Conservation (phyloP, 176 grass and related monocot species). For the Aegilops sharonensis region DNA sequence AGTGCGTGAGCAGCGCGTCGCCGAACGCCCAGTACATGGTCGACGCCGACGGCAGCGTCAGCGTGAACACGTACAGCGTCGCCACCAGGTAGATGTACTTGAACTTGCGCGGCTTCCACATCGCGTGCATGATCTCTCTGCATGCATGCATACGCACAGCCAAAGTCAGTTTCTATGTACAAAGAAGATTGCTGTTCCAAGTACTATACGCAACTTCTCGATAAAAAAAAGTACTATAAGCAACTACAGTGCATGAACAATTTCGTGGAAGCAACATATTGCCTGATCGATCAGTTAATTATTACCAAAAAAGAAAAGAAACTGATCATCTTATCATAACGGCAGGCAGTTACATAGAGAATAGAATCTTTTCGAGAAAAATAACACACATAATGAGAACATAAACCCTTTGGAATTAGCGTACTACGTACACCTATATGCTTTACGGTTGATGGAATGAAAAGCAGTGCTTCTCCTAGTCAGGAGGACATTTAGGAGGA, state of each 20-base stretch:
- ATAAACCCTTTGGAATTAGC: constrained; percentile 15
- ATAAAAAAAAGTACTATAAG: too few relatives aligned
- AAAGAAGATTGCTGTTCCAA: too few relatives aligned
- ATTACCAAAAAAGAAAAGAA: not conserved
- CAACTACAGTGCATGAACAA: not conserved
- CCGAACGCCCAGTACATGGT: constrained; percentile 77
- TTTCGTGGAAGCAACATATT: not conserved
- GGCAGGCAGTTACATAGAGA: not conserved
- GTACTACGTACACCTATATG: constrained; percentile 21
- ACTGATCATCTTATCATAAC: not conserved
- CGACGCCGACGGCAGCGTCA: constrained; percentile 69
- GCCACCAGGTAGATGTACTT: constrained; percentile 78
- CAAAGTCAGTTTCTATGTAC: too few relatives aligned
- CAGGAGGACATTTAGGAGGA: constrained; percentile 40
- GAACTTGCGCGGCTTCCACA: constrained; percentile 83
- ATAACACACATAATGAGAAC: constrained; percentile 7
- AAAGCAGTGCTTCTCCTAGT: constrained; percentile 47
- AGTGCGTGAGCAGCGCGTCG: constrained; percentile 66
- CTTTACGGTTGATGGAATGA: constrained; percentile 36
- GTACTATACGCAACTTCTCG: too few relatives aligned
- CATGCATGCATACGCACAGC: not conserved
- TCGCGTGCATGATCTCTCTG: constrained; percentile 84
- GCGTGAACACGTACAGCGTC: constrained; percentile 74
- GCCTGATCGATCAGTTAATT: not conserved
- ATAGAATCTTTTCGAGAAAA: too few relatives aligned